Evolutionary conservation across 257 asterid genomes (phyloP).

Genomic region (Paraleonurus japonicus): DNA sequence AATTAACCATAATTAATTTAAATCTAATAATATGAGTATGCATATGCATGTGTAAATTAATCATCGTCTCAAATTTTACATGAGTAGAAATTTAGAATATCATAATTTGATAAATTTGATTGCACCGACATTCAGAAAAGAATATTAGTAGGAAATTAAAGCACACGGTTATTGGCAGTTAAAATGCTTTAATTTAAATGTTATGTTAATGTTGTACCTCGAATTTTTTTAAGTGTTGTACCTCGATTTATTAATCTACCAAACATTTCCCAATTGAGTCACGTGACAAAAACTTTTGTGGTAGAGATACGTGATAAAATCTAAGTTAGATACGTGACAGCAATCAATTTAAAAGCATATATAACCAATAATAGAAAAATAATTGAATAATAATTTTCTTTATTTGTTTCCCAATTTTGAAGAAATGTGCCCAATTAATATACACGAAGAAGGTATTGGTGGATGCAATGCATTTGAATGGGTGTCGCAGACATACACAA

Average conservation of each 20-base stretch:
- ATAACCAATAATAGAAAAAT: neutral
- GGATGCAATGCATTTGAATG: conserved; percentile 25
- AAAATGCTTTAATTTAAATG: neutral
- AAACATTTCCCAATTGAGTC: neutral
- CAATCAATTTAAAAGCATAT: neutral
- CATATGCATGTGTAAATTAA: neutral
- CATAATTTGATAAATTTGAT: neutral
- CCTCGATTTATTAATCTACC: neutral
- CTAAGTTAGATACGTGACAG: neutral
- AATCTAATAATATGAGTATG: no score
- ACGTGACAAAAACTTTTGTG: neutral
- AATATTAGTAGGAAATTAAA: neutral
- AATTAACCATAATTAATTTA: no score
- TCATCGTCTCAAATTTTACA: neutral
- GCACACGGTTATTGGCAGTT: neutral
- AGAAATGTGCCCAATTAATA: neutral
- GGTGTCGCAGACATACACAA: neutral
- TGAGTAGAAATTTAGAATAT: neutral
- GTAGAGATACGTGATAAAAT: neutral
- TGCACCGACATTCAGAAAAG: conserved; percentile 5
- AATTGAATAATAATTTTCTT: neutral
- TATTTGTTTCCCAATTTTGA: neutral
- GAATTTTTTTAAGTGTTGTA: neutral
- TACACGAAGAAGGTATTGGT: neutral
- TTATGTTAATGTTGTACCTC: neutral